Conservation (phyloP, 306 rosid genomes). For the Malus fusca region DNA sequence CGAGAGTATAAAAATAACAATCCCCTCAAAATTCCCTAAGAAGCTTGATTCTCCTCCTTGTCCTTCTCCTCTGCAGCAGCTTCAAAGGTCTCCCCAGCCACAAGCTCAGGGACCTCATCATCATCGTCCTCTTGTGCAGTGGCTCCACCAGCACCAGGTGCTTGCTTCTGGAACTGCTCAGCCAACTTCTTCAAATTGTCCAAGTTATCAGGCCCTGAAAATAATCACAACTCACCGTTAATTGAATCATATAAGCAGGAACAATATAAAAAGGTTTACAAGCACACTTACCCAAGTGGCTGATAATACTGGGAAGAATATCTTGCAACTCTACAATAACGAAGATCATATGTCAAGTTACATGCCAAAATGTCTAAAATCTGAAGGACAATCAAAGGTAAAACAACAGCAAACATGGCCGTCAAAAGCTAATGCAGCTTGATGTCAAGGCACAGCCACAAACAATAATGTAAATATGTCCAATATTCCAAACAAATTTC, state of each 20-base stretch:
- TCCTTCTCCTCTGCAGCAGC: slow-evolving; percentile 68
- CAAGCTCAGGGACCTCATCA: slow-evolving; percentile 83
- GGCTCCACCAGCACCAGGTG: slow-evolving; percentile 51
- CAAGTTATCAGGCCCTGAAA: slow-evolving; percentile 84
- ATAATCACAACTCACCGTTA: not conserved
- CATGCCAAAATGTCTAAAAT: not conserved
- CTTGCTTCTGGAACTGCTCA: slow-evolving; percentile 81
- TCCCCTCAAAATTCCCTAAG: slow-evolving; percentile 32
- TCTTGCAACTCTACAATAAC: slow-evolving; percentile 85
- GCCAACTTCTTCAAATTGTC: slow-evolving; percentile 89
- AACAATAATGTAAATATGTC: not conserved
- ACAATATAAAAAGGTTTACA: not conserved
- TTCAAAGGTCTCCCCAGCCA: slow-evolving; percentile 79
- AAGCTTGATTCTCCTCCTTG: slow-evolving; percentile 32
- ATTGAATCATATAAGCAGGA: too few species aligned
- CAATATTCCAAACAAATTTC: not conserved
- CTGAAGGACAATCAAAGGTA: not conserved
- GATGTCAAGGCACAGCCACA: not conserved
- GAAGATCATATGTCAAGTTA: slow-evolving; percentile 5
- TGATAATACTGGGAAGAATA: slow-evolving; percentile 83
- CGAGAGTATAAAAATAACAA: slow-evolving; percentile 33
- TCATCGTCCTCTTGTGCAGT: slow-evolving; percentile 62
- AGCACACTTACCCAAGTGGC: slow-evolving; percentile 69
- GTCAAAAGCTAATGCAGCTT: not conserved
- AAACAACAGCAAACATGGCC: not conserved